phyloP scores from a whole-genome alignment of 2,329 filamentous ascomycete genomes.

The Dryadomyces sulphureus region DNA sequence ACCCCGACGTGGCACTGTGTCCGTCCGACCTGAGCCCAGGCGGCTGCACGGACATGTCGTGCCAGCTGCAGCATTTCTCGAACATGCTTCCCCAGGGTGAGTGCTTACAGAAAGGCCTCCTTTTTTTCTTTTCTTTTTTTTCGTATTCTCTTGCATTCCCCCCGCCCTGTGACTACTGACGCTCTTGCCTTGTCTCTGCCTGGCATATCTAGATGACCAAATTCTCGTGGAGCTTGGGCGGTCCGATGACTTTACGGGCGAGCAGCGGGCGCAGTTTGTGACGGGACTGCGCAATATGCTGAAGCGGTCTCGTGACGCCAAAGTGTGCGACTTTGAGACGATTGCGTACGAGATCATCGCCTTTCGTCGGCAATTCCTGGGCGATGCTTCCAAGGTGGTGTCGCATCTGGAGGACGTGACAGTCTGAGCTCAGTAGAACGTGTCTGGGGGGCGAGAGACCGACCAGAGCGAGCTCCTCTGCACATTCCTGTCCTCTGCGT shows the following conservation, averaged over 20 bases:
- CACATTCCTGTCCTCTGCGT: too few species aligned
- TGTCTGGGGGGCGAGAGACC: too few species aligned
- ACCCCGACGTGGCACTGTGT: constrained; percentile 60
- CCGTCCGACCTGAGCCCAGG: constrained; percentile 57
- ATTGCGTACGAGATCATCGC: constrained; percentile 54
- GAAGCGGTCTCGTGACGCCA: constrained; percentile 40
- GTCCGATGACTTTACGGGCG: constrained; percentile 46
- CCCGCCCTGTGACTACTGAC: constrained; percentile 31
- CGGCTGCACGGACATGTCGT: constrained; percentile 55
- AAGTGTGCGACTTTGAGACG: constrained; percentile 49
- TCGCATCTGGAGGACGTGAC: constrained; percentile 21
- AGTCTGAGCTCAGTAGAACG: too few species aligned
- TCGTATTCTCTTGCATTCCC: constrained; percentile 14
- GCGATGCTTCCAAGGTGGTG: constrained; percentile 49
- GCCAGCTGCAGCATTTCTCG: constrained; percentile 67
- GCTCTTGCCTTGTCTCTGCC: constrained; percentile 13
- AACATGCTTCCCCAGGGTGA: constrained; percentile 61
- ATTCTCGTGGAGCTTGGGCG: constrained; percentile 59
- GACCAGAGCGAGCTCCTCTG: too few species aligned
- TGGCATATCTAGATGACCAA: constrained; percentile 45
- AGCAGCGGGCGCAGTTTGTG: constrained; percentile 47
- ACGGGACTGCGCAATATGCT: constrained; percentile 47
- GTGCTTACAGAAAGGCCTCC: constrained; percentile 23
- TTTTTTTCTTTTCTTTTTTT: constrained; percentile 7
- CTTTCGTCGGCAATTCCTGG: constrained; percentile 49